These are phyloP conservation scores for Helenozyma baotianmanensis DNA, from an alignment of 805 yeast genomes.

Conservation along the genomic window DNA sequence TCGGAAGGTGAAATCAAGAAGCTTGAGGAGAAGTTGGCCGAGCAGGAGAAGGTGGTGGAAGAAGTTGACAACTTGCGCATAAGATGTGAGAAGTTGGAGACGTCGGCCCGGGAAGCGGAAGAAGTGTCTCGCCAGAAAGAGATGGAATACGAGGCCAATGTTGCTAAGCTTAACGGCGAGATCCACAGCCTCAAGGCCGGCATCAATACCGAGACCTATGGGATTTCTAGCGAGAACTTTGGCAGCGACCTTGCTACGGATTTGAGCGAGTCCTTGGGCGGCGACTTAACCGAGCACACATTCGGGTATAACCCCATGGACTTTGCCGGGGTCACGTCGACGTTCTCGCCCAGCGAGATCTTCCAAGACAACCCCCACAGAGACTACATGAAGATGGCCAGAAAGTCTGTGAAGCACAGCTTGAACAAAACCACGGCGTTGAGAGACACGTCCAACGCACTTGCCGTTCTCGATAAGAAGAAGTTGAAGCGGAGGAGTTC, in stretches of 20 bases:
- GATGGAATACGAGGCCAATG: background rate
- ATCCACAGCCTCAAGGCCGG: no score
- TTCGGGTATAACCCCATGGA: slow-evolving; percentile 4
- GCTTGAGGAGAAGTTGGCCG: no score
- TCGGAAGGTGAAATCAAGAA: no score
- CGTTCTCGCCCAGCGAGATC: slow-evolving; percentile 11
- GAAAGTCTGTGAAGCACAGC: background rate
- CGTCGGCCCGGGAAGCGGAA: no score
- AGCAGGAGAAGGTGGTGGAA: no score
- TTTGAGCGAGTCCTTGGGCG: no score
- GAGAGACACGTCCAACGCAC: background rate
- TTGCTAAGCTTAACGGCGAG: slow-evolving; percentile 1
- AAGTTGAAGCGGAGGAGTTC: slow-evolving; percentile 1
- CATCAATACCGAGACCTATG: background rate
- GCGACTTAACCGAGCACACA: background rate
- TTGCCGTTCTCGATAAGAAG: slow-evolving; percentile 1
- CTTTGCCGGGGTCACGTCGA: slow-evolving; percentile 6
- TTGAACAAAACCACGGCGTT: slow-evolving; percentile 2
- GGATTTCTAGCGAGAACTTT: slow-evolving; percentile 1
- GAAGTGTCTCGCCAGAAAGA: no score
- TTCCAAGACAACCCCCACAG: slow-evolving; percentile 10
- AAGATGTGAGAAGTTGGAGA: no score
- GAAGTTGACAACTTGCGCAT: no score
- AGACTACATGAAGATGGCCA: slow-evolving; percentile 5
- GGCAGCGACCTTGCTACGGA: no score